phyloP scores from a whole-genome alignment of 2,329 filamentous ascomycete species.

The Simplicillium aogashimaense region DNA sequence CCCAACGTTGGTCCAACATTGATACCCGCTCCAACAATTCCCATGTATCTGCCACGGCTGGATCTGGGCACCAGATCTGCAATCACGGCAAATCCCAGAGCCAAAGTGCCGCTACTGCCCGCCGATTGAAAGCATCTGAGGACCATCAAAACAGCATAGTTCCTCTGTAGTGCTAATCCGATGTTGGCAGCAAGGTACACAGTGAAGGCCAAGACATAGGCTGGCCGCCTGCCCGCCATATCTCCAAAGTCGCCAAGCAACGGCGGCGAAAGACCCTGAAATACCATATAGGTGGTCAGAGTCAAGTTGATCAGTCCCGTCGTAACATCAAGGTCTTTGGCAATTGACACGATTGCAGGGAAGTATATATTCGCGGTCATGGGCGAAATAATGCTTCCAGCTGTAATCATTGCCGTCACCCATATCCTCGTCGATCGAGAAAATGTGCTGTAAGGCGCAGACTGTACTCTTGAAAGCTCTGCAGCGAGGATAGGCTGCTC shows the following conservation, averaged over 20 bases:
- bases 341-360: constrained; percentile 28
- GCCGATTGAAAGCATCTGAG: constrained; percentile 53
- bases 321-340: constrained; percentile 27
- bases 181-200: constrained; percentile 51
- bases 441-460: constrained; percentile 24
- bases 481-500: too few species aligned
- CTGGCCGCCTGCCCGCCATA: constrained; percentile 48
- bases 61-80: constrained; percentile 60
- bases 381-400: constrained; percentile 45
- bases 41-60: constrained; percentile 66
- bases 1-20: constrained; percentile 46
- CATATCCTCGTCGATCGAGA: constrained; percentile 23
- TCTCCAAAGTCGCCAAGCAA: constrained; percentile 55
- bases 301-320: constrained; percentile 35
- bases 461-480: neutral
- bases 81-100: constrained; percentile 60
- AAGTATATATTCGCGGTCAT: constrained; percentile 51
- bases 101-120: constrained; percentile 60
- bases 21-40: constrained; percentile 48
- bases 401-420: constrained; percentile 41
- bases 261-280: constrained; percentile 52
- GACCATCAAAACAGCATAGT: constrained; percentile 47
- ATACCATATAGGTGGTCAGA: constrained; percentile 52
- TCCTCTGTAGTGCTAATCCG: constrained; percentile 46
- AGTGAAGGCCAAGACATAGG: constrained; percentile 46